Percentiles rank a stretch among this genome's conserved stretches.
Evolutionary conservation across 257 asterid species (phyloP).

Genomic region (Solanum sejunctum): DNA sequence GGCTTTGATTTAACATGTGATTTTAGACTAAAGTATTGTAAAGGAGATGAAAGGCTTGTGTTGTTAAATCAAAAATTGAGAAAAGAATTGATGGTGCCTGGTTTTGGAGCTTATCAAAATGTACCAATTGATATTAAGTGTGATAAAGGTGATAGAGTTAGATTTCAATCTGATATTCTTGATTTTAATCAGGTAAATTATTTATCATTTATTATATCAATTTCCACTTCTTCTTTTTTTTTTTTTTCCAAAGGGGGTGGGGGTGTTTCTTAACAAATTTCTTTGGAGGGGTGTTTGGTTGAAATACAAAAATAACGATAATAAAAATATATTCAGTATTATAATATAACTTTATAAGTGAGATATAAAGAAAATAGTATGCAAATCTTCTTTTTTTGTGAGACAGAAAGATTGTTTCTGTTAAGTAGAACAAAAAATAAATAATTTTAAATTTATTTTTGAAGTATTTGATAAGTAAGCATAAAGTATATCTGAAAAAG

Average conservation of each 20-base stretch:
- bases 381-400: neutral
- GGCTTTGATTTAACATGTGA: constrained; percentile 73
- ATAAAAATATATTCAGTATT: neutral
- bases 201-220: neutral
- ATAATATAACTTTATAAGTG: neutral
- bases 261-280: neutral
- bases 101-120: constrained; percentile 35
- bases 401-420: neutral
- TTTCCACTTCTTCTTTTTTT: neutral
- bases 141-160: constrained; percentile 81
- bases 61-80: constrained; percentile 41
- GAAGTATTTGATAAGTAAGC: neutral
- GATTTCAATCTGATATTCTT: constrained; percentile 75
- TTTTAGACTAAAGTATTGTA: constrained; percentile 75
- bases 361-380: neutral
- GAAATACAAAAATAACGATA: neutral
- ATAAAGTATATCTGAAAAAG: too few relatives aligned
- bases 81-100: constrained; percentile 42
- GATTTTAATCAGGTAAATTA: constrained; percentile 58
- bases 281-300: neutral
- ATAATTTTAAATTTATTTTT: too few relatives aligned
- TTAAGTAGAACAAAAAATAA: neutral
- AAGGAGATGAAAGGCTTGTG: constrained; percentile 49
- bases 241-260: neutral
- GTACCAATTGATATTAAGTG: constrained; percentile 64